Evolutionary conservation across 148 eudicot genomes (phyloP), one percentile per base, ranked within the genome.

Genomic region (Pharnaceum exiguum): DNA sequence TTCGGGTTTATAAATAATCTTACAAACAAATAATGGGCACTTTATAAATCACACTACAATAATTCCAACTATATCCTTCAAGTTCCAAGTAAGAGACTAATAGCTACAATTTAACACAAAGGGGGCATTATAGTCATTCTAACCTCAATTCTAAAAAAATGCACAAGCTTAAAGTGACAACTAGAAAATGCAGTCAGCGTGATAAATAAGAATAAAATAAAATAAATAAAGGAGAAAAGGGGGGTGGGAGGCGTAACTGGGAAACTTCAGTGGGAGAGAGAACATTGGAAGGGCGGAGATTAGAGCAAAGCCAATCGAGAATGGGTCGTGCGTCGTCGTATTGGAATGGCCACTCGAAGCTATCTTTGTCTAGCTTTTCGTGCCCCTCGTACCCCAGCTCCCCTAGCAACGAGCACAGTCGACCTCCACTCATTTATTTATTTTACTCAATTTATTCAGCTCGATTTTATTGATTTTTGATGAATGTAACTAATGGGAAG

Each of bases 331-430:
- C 87, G 56, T 93, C 95, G 50, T 91, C 96, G 79, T 91, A 91
- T 62, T 93, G 96, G 39, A 93, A 93, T 1, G 98, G 95, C 98
- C 98, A 93, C 51, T 93, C 98, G 57, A 93, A 88, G 72, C 96
- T 93, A 75, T 93, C 98, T 2, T 84, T 86, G 80, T 93, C 98
- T 33, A 85, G 48, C 22, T 71, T 66, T 15, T 63, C 68, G 72
- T 72, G 82, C 0, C 80, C 94, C 60, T 75, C 83, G 69, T 59
- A 88, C 10, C 98, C 98, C 72, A 93, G 68, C 57, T 93, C 96
- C 0, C 80, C 81, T 36, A 93, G 54, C 42, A 88, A 74, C 22
- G 68, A 66, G 50, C 90, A 85, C 40, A 93, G 69, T 68, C 70
- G 72, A 25, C 74, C 82, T 24, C 95, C 96, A 61, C 96, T 91